A percentile compares a stretch with the other conserved stretches of the same genome.
Evolutionary conservation across 345 rosid species (phyloP).

Genomic region (Salix viminalis): DNA sequence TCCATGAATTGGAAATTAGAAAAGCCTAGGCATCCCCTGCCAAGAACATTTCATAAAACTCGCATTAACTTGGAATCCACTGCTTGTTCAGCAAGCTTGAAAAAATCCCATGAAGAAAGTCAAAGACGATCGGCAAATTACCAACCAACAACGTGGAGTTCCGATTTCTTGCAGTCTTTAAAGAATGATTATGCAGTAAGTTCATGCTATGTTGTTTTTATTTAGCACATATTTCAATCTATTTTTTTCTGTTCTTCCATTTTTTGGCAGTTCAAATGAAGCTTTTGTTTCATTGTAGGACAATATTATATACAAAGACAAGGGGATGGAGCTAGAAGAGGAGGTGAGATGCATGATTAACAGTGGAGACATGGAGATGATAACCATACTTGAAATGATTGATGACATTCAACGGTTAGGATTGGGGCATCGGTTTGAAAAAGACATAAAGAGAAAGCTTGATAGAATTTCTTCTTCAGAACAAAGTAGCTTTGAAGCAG

Average conservation of each 20-base stretch:
- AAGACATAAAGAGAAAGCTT: constrained; percentile 28
- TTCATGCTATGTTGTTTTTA: too few relatives aligned
- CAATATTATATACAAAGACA: background rate
- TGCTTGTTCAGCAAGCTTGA: background rate
- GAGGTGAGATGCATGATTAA: constrained; percentile 22
- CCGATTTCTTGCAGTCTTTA: background rate
- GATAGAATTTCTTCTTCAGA: constrained; percentile 1
- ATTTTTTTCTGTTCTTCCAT: background rate
- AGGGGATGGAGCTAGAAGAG: constrained; percentile 24
- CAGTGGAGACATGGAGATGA: constrained; percentile 4
- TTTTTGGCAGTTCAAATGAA: too few relatives aligned
- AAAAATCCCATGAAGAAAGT: background rate
- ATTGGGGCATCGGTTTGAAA: constrained; percentile 27
- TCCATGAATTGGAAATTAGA: background rate
- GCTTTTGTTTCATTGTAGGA: too few relatives aligned
- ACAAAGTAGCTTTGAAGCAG: background rate
- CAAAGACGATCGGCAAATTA: background rate
- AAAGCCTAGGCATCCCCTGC: background rate
- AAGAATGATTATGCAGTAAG: constrained; percentile 3
- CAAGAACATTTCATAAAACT: background rate
- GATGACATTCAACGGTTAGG: constrained; percentile 47
- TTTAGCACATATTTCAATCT: background rate
- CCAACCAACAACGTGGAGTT: constrained; percentile 10
- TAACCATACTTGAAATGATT: constrained; percentile 27
- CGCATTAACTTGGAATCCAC: background rate